These are phyloP conservation scores for Monilinia laxa DNA, from an alignment of 2,329 filamentous ascomycete genomes.

Conservation along the genomic window DNA sequence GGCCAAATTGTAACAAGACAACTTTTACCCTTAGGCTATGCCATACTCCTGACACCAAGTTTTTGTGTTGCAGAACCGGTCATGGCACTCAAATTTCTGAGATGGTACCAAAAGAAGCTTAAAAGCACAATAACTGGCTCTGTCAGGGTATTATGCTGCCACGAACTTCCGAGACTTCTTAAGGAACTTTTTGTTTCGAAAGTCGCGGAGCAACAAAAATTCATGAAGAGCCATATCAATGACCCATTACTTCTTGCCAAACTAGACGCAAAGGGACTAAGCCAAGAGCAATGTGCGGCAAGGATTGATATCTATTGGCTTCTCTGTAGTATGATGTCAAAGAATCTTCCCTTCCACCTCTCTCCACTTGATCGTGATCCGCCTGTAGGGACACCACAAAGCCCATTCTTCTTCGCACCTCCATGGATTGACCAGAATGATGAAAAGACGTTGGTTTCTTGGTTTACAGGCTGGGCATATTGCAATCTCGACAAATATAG, in stretches of 20 bases:
- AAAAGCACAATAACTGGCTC: constrained; percentile 24
- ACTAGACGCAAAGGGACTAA: constrained; percentile 31
- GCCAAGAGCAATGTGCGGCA: constrained; percentile 31
- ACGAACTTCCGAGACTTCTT: constrained; percentile 35
- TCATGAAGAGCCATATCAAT: constrained; percentile 29
- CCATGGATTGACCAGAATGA: constrained; percentile 55
- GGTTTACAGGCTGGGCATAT: constrained; percentile 60
- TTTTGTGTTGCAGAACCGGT: constrained; percentile 50
- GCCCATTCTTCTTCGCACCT: constrained; percentile 49
- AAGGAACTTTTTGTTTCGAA: constrained; percentile 38
- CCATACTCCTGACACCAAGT: constrained; percentile 51
- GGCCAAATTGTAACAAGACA: constrained; percentile 43
- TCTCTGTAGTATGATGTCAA: constrained; percentile 27
- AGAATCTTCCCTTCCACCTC: constrained; percentile 17
- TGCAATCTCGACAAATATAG: constrained; percentile 51
- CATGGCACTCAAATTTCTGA: constrained; percentile 43
- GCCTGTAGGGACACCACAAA: constrained; percentile 30
- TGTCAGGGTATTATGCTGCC: constrained; percentile 32
- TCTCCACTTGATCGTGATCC: constrained; percentile 24
- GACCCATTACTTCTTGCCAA: constrained; percentile 35
- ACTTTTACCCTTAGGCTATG: constrained; percentile 48
- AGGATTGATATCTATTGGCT: constrained; percentile 32
- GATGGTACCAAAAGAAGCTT: constrained; percentile 43
- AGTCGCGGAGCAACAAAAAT: constrained; percentile 32
- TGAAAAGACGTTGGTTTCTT: constrained; percentile 62